Evolutionary conservation across 2,329 filamentous ascomycete genomes (phyloP).

Genomic region (Exophiala lecanii-corni): DNA sequence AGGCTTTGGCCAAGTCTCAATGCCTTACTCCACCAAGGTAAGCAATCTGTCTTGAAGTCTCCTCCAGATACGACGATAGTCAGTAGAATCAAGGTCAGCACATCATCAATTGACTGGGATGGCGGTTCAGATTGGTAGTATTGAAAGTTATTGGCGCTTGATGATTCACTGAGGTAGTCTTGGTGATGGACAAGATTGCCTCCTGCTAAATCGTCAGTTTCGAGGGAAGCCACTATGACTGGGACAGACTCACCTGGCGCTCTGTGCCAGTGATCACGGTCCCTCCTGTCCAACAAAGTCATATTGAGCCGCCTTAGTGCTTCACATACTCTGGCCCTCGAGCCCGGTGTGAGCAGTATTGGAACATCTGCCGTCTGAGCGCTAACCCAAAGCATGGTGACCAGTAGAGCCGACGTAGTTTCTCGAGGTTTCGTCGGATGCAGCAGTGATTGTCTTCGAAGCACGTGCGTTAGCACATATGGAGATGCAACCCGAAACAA

Average conservation of each 20-base stretch:
- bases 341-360: conserved; percentile 38
- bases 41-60: conserved; percentile 46
- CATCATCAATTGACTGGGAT: conserved; percentile 35
- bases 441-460: conserved; percentile 42
- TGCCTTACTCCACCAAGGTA: conserved; percentile 15
- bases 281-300: conserved; percentile 20
- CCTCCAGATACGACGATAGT: conserved; percentile 45
- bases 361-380: conserved; percentile 42
- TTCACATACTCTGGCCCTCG: conserved; percentile 30
- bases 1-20: conserved; percentile 7
- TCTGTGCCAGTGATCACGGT: conserved; percentile 15
- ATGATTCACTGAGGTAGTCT: not conserved
- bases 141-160: not conserved
- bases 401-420: conserved; percentile 42
- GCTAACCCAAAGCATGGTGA: conserved; percentile 46
- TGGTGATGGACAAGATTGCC: conserved; percentile 4
- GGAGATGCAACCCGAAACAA: conserved; percentile 43
- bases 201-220: not conserved
- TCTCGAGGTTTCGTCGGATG: conserved; percentile 37
- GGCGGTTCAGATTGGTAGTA: conserved; percentile 4
- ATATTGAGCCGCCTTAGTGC: conserved; percentile 31
- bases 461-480: conserved; percentile 45
- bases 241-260: conserved; percentile 24
- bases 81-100: conserved; percentile 44
- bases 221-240: too few relatives aligned